Base-by-base conservation (phyloP, 306 rosid genomes). In the Rubus parviflorus region DNA sequence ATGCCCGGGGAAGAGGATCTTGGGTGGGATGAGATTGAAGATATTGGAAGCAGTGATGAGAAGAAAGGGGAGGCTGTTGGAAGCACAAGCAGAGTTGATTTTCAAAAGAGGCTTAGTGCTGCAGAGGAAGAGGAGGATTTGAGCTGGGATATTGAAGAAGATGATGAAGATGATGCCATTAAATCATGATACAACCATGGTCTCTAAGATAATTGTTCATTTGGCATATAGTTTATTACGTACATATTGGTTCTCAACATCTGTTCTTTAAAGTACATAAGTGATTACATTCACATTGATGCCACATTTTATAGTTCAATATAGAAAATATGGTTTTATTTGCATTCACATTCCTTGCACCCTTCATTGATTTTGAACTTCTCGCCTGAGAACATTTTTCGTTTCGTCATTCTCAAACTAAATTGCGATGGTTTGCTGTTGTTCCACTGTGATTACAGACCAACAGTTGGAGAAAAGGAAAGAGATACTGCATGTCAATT, bases 1-100 rank as follows among this genome's bases (percentile, higher is more conserved):
- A 82, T 81, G 83, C 88, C 89, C 0, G 98, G 85, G 82, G 99
- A 92, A 70, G 98, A 92, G 78, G 92, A 95, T 56, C 81, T 89
- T 13, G 88, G 95, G 42, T 95, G 99, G 99, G 97, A 95, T 75
- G 88, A 95, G 81, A 89, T 95, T 82, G 99, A 92, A 76, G 97
- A 88, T 40, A 75, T 89, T 70, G 90, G 83, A 74, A 90, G 86
- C 86, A 76, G 76, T 72, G 91, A 90, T 41, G 98, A 83, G 68
- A 80, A 17, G 49, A 90, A 76, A 81, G 92, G 75, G 51, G 90
- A 84, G 49, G 77, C 64, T 65, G 80, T 11, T 56, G 87, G 57
- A 37, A 75, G 81, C 8, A 30, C 85, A 1, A 76, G 69, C 62
- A 86, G 80, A 79, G 51, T 76, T 78, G 90, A 87, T 85, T 80